Conservation (phyloP, 768 basidiomycete species). For the Boletus rubescentipes region DNA sequence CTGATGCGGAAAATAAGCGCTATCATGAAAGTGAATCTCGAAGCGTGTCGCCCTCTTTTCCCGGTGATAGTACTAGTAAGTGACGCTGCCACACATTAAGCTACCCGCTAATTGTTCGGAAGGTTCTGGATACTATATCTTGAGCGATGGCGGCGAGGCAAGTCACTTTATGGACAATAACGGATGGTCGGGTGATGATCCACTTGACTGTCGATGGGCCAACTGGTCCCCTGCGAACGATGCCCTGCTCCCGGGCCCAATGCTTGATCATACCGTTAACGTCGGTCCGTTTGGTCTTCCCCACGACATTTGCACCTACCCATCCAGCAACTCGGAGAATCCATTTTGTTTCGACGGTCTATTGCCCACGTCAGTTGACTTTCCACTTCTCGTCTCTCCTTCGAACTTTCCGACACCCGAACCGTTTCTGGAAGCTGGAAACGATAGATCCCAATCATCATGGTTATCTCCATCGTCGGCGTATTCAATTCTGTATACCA, state of each 20-base stretch:
- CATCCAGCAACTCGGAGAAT: background rate
- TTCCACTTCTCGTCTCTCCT: constrained; percentile 10
- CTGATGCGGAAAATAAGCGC: background rate
- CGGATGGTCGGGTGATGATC: constrained; percentile 4
- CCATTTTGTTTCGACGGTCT: constrained; percentile 5
- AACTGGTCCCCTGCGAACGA: constrained; percentile 2
- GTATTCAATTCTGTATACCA: constrained; percentile 17
- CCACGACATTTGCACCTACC: constrained; percentile 3
- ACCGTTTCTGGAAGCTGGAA: constrained; percentile 16
- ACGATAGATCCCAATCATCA: constrained; percentile 16
- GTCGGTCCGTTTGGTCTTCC: background rate
- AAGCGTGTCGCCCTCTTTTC: constrained; percentile 5
- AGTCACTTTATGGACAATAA: background rate
- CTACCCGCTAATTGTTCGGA: constrained; percentile 2
- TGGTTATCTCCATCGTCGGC: constrained; percentile 27
- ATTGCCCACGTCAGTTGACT: constrained; percentile 3
- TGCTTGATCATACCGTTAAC: constrained; percentile 3
- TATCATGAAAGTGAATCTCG: constrained; percentile 2
- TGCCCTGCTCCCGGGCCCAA: background rate
- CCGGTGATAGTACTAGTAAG: constrained; percentile 15
- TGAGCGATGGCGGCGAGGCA: background rate
- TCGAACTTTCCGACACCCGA: constrained; percentile 9
- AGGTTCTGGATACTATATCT: constrained; percentile 12
- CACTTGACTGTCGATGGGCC: constrained; percentile 3
- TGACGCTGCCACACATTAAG: background rate